phyloP scores from a whole-genome alignment of 2,329 filamentous ascomycete genomes.

The Talaromyces sp. region DNA sequence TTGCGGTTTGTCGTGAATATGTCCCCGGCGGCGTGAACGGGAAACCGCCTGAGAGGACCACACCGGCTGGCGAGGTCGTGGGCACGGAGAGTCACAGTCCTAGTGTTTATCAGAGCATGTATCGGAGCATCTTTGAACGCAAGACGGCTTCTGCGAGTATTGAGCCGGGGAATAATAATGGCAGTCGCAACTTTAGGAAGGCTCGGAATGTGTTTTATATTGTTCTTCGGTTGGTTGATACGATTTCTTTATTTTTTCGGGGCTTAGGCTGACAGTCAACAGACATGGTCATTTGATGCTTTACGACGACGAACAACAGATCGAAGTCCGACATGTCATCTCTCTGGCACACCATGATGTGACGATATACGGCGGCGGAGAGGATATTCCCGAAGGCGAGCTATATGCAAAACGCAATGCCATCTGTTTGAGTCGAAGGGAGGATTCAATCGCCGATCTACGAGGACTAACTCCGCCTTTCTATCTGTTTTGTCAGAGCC shows the following conservation, averaged over 20 bases:
- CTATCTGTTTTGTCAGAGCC: constrained; percentile 90
- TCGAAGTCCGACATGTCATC: constrained; percentile 94
- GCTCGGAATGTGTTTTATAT: constrained; percentile 91
- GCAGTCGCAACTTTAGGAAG: constrained; percentile 43
- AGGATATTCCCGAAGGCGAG: constrained; percentile 79
- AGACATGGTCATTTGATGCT: constrained; percentile 95
- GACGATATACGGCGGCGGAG: constrained; percentile 75
- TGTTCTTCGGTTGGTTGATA: constrained; percentile 64
- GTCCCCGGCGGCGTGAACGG: constrained; percentile 87
- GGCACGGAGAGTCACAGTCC: constrained; percentile 66
- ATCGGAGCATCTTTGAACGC: constrained; percentile 88
- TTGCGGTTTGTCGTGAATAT: constrained; percentile 91
- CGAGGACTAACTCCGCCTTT: constrained; percentile 70
- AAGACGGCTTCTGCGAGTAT: constrained; percentile 56
- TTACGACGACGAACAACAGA: constrained; percentile 90
- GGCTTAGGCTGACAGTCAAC: constrained; percentile 6
- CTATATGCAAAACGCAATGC: constrained; percentile 94
- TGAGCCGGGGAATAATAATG: constrained; percentile 42
- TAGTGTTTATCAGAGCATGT: constrained; percentile 98
- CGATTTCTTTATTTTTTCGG: constrained; percentile 14
- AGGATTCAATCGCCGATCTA: constrained; percentile 48
- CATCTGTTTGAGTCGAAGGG: constrained; percentile 68
- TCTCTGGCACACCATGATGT: constrained; percentile 80
- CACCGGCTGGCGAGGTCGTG: constrained; percentile 72
- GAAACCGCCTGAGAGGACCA: constrained; percentile 81